Base-by-base conservation (phyloP, 2,329 filamentous ascomycete genomes). In the Penicillium corylophilum region DNA sequence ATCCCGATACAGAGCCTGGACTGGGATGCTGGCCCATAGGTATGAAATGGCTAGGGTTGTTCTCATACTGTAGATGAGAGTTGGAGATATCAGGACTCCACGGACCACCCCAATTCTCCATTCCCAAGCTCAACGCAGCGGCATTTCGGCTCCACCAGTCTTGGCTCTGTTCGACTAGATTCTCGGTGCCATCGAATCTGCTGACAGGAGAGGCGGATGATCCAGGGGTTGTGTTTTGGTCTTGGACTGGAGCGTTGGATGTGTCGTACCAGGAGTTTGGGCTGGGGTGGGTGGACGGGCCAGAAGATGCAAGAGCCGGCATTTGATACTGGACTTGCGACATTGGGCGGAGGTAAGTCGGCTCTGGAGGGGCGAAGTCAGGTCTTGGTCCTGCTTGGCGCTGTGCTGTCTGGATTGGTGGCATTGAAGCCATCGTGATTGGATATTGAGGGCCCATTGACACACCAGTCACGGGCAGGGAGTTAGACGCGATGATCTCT, bases 141-240 rank as follows among this genome's bases (percentile, higher is more conserved):
- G 87, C 83, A 61, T 88, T 85, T 31, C 79, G 74, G 48, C 84
- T 76, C 76, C 83, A 85, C 82, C 81, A 85, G 59, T 87, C 81
- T 54, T 86, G 82, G 43, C 80, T 82, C 44, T 87, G 83, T 41
- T 82, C 78, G 3, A 87, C 77, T 5, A 87, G 68, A 40, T 81
- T 80, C 31, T 86, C 82, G 1, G 85, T 75, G 8, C 79, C 80
- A 22, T 82, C 82, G 54, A 86, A 85, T 46, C 83, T 73, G 10
- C 79, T 77, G 9, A 74, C 76, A 0, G 77, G 73, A 22, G 71
- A 71, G 7, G 72, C 63, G 9, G 43, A 52, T 5, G 59, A 55
- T 50, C 41, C 56, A 47, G 53, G 64, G 53, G 54, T 55, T 60
- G 53, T 57, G 57, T 54, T 62, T 54, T 46, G 54, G 4, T 53